phyloP scores from a whole-genome alignment of 345 rosid species.

The Murraya koenigii region DNA sequence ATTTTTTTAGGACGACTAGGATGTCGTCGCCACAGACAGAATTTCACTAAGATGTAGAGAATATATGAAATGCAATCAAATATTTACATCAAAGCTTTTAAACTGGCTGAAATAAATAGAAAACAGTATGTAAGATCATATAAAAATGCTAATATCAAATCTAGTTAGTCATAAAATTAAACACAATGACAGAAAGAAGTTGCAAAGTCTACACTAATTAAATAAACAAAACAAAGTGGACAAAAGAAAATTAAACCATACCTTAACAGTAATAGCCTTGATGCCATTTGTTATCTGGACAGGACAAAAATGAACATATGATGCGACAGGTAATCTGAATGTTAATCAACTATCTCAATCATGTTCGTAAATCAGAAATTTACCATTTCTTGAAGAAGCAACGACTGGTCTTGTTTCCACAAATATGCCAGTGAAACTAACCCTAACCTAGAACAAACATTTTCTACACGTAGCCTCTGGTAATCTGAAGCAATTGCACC shows the following conservation, averaged over 20 bases:
- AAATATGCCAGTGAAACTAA: constrained; percentile 94
- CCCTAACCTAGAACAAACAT: constrained; percentile 97
- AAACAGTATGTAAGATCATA: background rate
- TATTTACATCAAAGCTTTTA: background rate
- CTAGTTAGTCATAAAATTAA: background rate
- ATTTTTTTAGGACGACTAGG: background rate
- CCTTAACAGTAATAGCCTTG: constrained; percentile 81
- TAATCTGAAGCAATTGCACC: constrained; percentile 99
- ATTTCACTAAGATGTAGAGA: background rate
- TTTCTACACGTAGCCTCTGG: constrained; percentile 91
- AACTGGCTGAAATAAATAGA: background rate
- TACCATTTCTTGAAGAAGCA: constrained; percentile 98
- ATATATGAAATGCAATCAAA: background rate
- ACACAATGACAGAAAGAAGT: constrained; percentile 1
- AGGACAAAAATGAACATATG: constrained; percentile 11
- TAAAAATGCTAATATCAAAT: background rate
- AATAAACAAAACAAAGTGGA: background rate
- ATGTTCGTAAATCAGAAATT: constrained; percentile 17
- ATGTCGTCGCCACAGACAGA: background rate
- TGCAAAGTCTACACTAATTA: background rate
- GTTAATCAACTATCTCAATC: constrained; percentile 11
- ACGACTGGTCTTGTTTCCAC: constrained; percentile 97
- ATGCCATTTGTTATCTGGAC: constrained; percentile 68
- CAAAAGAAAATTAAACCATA: constrained; percentile 21
- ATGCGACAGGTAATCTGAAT: constrained; percentile 15